Evolutionary conservation across 495 filamentous ascomycete species (phyloP).

Genomic region (Sordaria brevicollis): DNA sequence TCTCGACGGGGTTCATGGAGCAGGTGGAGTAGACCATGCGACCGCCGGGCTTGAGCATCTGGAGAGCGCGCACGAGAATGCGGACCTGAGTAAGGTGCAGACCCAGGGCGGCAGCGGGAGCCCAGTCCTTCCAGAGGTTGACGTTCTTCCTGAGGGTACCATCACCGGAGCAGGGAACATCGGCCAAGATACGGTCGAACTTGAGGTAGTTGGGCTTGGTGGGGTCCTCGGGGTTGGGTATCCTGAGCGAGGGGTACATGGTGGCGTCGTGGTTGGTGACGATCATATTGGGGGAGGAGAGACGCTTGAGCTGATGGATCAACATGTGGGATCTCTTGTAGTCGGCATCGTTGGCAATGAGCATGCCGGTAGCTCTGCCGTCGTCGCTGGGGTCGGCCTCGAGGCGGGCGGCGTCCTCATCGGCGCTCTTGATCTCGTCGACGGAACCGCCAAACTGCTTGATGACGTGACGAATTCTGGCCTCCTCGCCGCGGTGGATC

Average conservation of each 20-base stretch:
- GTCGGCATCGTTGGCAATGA: slow-evolving; percentile 93
- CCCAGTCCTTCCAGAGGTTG: slow-evolving; percentile 92
- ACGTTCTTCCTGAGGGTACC: slow-evolving; percentile 87
- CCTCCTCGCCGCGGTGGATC: slow-evolving; percentile 85
- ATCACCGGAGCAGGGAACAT: slow-evolving; percentile 95
- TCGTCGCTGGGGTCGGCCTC: slow-evolving; percentile 57
- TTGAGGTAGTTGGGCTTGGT: slow-evolving; percentile 67
- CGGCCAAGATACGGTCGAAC: slow-evolving; percentile 91
- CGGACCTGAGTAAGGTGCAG: slow-evolving; percentile 75
- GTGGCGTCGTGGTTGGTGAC: slow-evolving; percentile 98
- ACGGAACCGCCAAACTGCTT: slow-evolving; percentile 43
- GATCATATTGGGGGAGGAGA: slow-evolving; percentile 92
- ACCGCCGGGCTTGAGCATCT: slow-evolving; percentile 93
- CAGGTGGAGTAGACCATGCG: slow-evolving; percentile 95
- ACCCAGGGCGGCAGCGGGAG: slow-evolving; percentile 68
- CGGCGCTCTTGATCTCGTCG: slow-evolving; percentile 34
- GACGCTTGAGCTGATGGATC: slow-evolving; percentile 91
- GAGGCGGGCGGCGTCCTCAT: slow-evolving; percentile 38
- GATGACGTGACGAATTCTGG: slow-evolving; percentile 53
- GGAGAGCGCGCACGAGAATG: slow-evolving; percentile 84
- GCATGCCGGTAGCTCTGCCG: slow-evolving; percentile 77
- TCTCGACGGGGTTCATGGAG: slow-evolving; percentile 95
- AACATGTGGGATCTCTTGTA: slow-evolving; percentile 94
- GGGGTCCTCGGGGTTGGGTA: slow-evolving; percentile 45
- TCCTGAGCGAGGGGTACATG: slow-evolving; percentile 81